These are phyloP conservation scores for Geotrichum aggregatum DNA, from an alignment of 1,139 yeast genomes.

Conservation along the genomic window DNA sequence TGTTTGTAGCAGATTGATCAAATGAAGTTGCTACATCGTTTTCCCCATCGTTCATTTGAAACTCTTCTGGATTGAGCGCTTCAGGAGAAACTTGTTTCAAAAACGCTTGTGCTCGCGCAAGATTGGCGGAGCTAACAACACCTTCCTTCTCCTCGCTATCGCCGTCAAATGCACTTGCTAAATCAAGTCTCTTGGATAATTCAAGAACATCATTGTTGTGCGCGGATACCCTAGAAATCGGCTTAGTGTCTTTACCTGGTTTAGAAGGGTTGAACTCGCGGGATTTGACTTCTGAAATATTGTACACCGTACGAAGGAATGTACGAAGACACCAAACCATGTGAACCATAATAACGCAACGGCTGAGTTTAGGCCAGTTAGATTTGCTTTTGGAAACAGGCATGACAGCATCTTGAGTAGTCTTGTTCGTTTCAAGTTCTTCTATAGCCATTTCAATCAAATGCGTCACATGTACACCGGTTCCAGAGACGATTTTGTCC, in stretches of 20 bases:
- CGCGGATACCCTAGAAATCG: slow-evolving; percentile 14
- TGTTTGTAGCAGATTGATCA: background rate
- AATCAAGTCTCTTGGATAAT: slow-evolving; percentile 2
- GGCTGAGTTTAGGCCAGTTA: slow-evolving; percentile 17
- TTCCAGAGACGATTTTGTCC: slow-evolving; percentile 33
- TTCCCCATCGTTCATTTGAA: slow-evolving; percentile 29
- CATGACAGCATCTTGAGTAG: background rate
- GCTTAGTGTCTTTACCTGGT: slow-evolving; percentile 23
- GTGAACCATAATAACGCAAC: slow-evolving; percentile 19
- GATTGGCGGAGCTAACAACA: background rate
- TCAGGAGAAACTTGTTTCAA: slow-evolving; percentile 19
- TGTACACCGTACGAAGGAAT: slow-evolving; percentile 22
- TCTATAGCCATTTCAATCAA: slow-evolving; percentile 22
- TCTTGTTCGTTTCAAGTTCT: slow-evolving; percentile 4
- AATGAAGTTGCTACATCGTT: background rate
- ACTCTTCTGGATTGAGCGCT: slow-evolving; percentile 19
- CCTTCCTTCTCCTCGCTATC: slow-evolving; percentile 6
- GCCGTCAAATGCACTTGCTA: slow-evolving; percentile 1
- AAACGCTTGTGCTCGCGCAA: slow-evolving; percentile 9
- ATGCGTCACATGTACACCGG: slow-evolving; percentile 42
- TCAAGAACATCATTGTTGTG: slow-evolving; percentile 10
- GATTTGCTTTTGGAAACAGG: background rate
- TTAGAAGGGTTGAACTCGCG: slow-evolving; percentile 22
- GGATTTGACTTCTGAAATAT: slow-evolving; percentile 22
- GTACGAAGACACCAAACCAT: slow-evolving; percentile 21